Evolutionary conservation across 163 green algal species (phyloP).

Genomic region (Prototheca stagnorum): DNA sequence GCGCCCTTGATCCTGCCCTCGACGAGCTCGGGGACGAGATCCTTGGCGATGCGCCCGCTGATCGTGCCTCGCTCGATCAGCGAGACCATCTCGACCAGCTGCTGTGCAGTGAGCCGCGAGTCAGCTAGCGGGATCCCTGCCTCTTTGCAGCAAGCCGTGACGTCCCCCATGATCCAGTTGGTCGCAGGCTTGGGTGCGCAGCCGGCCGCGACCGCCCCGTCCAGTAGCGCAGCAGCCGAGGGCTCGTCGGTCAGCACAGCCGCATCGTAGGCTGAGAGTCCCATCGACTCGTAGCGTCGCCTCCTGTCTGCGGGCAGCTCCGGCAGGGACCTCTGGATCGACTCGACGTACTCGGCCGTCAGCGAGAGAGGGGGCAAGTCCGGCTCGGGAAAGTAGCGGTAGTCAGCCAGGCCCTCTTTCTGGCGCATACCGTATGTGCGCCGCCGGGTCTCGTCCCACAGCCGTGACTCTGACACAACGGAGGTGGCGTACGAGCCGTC

Average conservation of each 20-base stretch:
- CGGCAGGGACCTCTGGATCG: slow-evolving; percentile 50
- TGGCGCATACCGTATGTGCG: slow-evolving; percentile 66
- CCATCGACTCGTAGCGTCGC: slow-evolving; percentile 25
- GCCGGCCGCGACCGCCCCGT: slow-evolving; percentile 50
- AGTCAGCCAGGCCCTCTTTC: slow-evolving; percentile 93
- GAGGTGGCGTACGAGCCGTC: slow-evolving; percentile 38
- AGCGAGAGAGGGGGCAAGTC: slow-evolving; percentile 71
- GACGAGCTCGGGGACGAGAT: slow-evolving; percentile 67
- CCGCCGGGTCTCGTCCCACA: slow-evolving; percentile 77
- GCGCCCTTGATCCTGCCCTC: slow-evolving; percentile 19
- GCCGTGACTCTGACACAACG: slow-evolving; percentile 83
- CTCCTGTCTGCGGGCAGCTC: slow-evolving; percentile 57
- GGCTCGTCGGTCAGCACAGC: slow-evolving; percentile 71
- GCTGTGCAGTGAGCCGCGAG: slow-evolving; percentile 38
- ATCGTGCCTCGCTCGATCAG: slow-evolving; percentile 77
- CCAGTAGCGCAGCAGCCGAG: slow-evolving; percentile 50
- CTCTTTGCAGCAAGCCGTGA: slow-evolving; percentile 73
- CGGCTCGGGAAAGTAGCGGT: slow-evolving; percentile 92
- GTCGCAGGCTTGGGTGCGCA: slow-evolving; percentile 56
- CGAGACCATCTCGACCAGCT: slow-evolving; percentile 66
- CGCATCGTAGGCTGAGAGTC: slow-evolving; percentile 51
- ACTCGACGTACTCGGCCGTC: slow-evolving; percentile 35
- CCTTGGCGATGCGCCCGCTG: slow-evolving; percentile 92
- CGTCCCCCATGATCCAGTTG: slow-evolving; percentile 94
- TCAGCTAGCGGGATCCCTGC: slow-evolving; percentile 32